Base-by-base conservation (phyloP, 2,329 filamentous ascomycete genomes). In the Penicillium sp. region DNA sequence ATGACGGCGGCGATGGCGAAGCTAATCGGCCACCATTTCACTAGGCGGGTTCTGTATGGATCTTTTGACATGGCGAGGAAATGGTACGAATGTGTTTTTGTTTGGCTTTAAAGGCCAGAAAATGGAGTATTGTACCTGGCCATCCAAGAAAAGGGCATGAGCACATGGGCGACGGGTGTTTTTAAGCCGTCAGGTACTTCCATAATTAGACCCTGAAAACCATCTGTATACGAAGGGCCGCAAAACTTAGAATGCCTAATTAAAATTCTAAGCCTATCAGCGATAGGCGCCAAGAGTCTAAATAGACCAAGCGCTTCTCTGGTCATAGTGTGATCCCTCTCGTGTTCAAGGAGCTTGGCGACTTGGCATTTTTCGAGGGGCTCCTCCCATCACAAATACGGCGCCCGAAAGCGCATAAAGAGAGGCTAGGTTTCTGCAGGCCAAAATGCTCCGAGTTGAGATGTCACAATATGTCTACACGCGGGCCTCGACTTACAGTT, bases 211-310 rank as follows among this genome's bases (percentile, higher is more conserved):
- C 47, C 33, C 31, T 49, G 68, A 71, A 3, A 80, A 61, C 7
- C 59, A 67, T 13, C 76, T 57, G 78, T 72, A 54, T 80, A 81
- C 2, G 80, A 79, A 1, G 80, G 83, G 57, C 82, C 78, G 1
- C 31, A 24, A 24, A 39, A 49, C 24, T 57, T 53, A 27, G n/a
- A 37, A 21, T 45, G 37, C 24, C 16, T 26, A 41, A 29, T 37
- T 44, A 22, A 24, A 6, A 16, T 26, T 1, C 5, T 26, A 21
- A 48, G 19, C 55, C 55, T 57, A 53, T 57, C 37, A 53, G 5
- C 21, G 16, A 16, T 21, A 8, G 13, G 3, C 13, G 55, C 45
- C 55, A 51, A 53, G 49, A n/a, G 31, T 33, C 9, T 43, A 33
- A 29, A n/a, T 53, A 31, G 54, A 24, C 24, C 26, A 33, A 83